Evolutionary conservation across 2,329 filamentous ascomycete species (phyloP), one percentile per base, ranked within the genome.

Genomic region (Kalmusia sp.): DNA sequence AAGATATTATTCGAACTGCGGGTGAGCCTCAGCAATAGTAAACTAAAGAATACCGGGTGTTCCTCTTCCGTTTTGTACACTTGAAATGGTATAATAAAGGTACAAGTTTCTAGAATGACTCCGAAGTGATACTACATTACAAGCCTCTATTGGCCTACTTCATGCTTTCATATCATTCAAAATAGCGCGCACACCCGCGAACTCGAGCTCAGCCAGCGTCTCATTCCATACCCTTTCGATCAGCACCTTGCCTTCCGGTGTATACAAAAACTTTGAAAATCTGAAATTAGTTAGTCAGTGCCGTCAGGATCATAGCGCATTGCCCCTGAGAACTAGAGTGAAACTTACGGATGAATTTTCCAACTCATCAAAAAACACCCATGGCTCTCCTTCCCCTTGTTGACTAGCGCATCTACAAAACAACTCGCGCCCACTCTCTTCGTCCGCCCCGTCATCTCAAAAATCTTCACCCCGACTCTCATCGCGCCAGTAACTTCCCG

Each of bases 321-420:
- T 3, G 19, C 27, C n/a, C n/a, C n/a, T n/a, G n/a, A n/a, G n/a
- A n/a, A 19, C 14, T 24, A 34, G 8, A 11, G 28, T 31, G 5
- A 17, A 17, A 59, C 80, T 76, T 67, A 82, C 77, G 79, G 76
- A 6, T 62, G 55, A 15, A 82, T 75, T 4, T 77, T 64, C 74
- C 79, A 82, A 41, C 77, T 77, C 73, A 79, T 80, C 1, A 83
- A 35, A 54, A 79, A 82, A 43, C 76, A 79, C 0, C 81, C 81
- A 58, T 85, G 82, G 0, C 78, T 79, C 59, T 83, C 80, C 40
- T 73, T 75, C 0, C 81, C 81, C 46, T 83, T 75, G 0, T 71
- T 67, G 0, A 79, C 69, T 0, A 67, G 67, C 0, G 81, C 81
- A 58, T 84, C 77, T 0, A 83, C 51, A 57, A 79, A 82, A 0